Percentiles rank a stretch among this genome's conserved stretches.
phyloP scores from a whole-genome alignment of 2,329 filamentous ascomycete genomes.

The Nannizziopsis arthrosporioides region DNA sequence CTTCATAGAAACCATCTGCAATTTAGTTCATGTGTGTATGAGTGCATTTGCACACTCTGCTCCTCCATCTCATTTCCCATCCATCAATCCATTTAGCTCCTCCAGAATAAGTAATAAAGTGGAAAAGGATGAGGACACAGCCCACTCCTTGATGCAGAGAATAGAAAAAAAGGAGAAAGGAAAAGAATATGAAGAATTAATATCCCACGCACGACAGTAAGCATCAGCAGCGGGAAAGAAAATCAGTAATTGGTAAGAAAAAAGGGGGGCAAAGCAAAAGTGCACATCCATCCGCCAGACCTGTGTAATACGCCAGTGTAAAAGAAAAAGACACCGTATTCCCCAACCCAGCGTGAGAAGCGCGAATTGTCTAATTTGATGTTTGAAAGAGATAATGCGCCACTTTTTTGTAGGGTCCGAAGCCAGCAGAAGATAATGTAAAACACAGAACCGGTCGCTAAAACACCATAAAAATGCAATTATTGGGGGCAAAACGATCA shows the following conservation, averaged over 20 bases:
- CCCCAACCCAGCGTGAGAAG: conserved; percentile 5
- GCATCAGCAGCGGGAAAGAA: too few species aligned
- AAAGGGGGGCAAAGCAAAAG: neutral
- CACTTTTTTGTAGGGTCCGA: conserved; percentile 4
- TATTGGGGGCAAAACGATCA: conserved; percentile 19
- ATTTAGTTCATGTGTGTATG: neutral
- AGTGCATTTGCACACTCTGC: too few species aligned
- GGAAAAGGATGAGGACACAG: too few species aligned
- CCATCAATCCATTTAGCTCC: too few species aligned
- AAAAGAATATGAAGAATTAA: too few species aligned
- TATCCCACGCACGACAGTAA: too few species aligned
- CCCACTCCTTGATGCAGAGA: too few species aligned
- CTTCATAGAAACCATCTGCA: conserved; percentile 1
- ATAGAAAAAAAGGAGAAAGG: too few species aligned
- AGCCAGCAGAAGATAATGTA: conserved; percentile 13
- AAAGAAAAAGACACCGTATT: too few species aligned
- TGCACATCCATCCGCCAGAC: too few species aligned
- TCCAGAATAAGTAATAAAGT: neutral
- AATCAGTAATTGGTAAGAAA: too few species aligned
- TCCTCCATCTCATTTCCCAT: neutral
- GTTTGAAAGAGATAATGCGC: conserved; percentile 5
- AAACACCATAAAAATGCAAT: conserved; percentile 36
- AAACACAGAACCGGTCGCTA: conserved; percentile 26
- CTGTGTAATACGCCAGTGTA: too few species aligned
- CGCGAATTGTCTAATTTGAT: conserved; percentile 10